These are phyloP conservation scores for Blastomyces percursus DNA, from an alignment of 2,329 filamentous ascomycete genomes.

Conservation along the genomic window DNA sequence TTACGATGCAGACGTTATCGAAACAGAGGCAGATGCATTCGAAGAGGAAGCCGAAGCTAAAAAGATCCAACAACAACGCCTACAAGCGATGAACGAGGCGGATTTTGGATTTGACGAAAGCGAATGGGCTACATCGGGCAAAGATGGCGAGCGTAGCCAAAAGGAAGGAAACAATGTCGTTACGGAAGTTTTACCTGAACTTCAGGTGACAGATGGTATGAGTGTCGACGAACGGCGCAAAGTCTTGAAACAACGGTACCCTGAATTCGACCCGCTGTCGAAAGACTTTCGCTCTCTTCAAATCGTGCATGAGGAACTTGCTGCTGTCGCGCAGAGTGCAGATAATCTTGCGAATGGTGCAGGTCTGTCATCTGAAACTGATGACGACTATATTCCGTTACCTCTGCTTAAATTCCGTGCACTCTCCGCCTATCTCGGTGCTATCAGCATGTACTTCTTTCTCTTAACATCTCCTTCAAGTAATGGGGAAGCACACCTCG, in stretches of 20 bases:
- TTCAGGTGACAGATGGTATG: slow-evolving; percentile 74
- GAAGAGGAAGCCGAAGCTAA: slow-evolving; percentile 89
- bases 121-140: slow-evolving; percentile 60
- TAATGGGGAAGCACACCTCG: slow-evolving; percentile 45
- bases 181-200: slow-evolving; percentile 73
- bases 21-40: slow-evolving; percentile 62
- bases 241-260: slow-evolving; percentile 70
- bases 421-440: slow-evolving; percentile 72
- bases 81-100: slow-evolving; percentile 76
- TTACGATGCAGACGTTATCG: slow-evolving; percentile 74
- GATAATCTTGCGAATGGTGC: slow-evolving; percentile 29
- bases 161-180: slow-evolving; percentile 49
- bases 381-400: slow-evolving; percentile 39
- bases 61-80: slow-evolving; percentile 78
- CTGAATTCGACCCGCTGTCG: slow-evolving; percentile 79
- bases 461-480: slow-evolving; percentile 72
- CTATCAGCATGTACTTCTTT: slow-evolving; percentile 88
- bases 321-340: slow-evolving; percentile 48
- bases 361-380: slow-evolving; percentile 22
- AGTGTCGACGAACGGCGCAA: slow-evolving; percentile 59
- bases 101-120: slow-evolving; percentile 90
- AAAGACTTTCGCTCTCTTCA: slow-evolving; percentile 69
- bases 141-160: slow-evolving; percentile 39
- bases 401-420: slow-evolving; percentile 64
- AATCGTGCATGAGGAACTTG: slow-evolving; percentile 47